Conservation (phyloP, 371 early-diverging fungal species). For the Nematocida parisii region DNA sequence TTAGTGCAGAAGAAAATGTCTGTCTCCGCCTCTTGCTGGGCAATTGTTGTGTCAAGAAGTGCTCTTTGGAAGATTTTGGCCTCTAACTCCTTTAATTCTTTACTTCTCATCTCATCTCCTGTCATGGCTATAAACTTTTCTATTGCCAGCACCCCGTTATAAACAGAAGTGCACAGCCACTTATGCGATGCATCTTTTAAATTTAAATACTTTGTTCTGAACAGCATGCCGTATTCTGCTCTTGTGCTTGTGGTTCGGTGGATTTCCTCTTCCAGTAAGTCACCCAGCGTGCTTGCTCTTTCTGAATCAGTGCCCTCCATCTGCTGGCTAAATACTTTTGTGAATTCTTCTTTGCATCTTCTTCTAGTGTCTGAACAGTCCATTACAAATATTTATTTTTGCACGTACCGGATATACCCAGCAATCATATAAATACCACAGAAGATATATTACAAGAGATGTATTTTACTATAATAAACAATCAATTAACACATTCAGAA, state of each 20-base stretch:
- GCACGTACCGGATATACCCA: neutral
- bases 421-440: neutral
- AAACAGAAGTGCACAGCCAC: constrained; percentile 62
- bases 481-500: too few relatives aligned
- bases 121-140: constrained; percentile 66
- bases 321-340: constrained; percentile 32
- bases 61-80: constrained; percentile 60
- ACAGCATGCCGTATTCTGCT: constrained; percentile 41
- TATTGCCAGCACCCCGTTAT: constrained; percentile 63
- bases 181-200: constrained; percentile 68
- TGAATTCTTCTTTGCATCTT: constrained; percentile 40
- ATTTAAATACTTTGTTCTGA: constrained; percentile 68
- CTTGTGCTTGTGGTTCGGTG: constrained; percentile 26
- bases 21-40: constrained; percentile 69
- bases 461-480: too few relatives aligned
- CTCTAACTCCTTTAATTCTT: constrained; percentile 63
- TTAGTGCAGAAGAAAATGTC: constrained; percentile 69
- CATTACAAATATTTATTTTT: constrained; percentile 29
- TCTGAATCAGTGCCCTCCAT: constrained; percentile 15
- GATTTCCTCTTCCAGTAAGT: constrained; percentile 49
- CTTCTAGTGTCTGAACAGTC: constrained; percentile 15
- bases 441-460: neutral
- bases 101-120: constrained; percentile 69
- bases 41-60: constrained; percentile 65
- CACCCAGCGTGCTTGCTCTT: constrained; percentile 25